Base-by-base conservation (phyloP, 805 yeast species). In the Yamadazyma insecticola region DNA sequence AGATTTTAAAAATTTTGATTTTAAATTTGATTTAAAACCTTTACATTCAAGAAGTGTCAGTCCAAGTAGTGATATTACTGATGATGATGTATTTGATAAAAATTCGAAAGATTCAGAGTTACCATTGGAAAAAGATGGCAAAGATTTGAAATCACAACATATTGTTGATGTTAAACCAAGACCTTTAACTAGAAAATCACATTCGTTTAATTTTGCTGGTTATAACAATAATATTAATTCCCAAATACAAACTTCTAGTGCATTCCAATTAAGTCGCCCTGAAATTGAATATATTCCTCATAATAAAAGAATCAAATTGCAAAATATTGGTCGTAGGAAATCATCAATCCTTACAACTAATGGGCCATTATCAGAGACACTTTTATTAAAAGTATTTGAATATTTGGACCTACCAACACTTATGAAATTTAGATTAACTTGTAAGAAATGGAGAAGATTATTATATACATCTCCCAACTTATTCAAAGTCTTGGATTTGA, bases 391-490 rank as follows among this genome's bases (percentile, higher is more conserved):
- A 35, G 69, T 78, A 1, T 79, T 83, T 41, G 67, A 67, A 24
- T 59, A 59, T 35, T 50, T 81, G 26, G 63, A 72, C 6, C 58
- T 83, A 17, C 78, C 77, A 1, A 72, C 69, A n/a, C 54, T 79
- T 35, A 76, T 81, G 82, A 72, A 67, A 43, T 43, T 76, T 39
- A 60, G 81, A 33, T 43, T 67, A 4, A 78, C 81, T 22, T 75
- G 82, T 50, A 61, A 72, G 37, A 68, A 80, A 42, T 83, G 90
- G 89, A 66, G 80, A 44, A 83, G 78, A 41, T 53, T 83, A 21
- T 53, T 81, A 12, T 71, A 70, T 36, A 67, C 72, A 19, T 76
- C 83, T 1, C 73, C 77, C 1, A 67, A 63, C 13, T 59, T 81
- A 21, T 72, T 71, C 44, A 63, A 60, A 13, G 51, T 25, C 0